A percentile compares a stretch with the other conserved stretches of the same genome.
These are phyloP conservation scores for Claviceps arundinis DNA, from an alignment of 2,329 filamentous ascomycete genomes.

Conservation along the genomic window DNA sequence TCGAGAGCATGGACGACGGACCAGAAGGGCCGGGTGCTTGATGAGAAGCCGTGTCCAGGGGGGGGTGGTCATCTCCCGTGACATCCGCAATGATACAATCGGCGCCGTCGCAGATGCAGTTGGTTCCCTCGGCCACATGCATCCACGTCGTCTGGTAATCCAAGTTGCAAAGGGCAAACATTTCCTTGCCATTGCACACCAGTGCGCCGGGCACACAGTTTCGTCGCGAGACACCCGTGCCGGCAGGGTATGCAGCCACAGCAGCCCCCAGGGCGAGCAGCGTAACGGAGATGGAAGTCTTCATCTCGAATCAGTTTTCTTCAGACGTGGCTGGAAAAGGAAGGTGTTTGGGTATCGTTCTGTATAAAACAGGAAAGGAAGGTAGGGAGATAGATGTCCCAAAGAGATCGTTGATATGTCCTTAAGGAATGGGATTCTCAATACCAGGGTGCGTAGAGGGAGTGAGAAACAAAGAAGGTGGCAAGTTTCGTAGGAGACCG, in stretches of 20 bases:
- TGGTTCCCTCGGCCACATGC: not conserved
- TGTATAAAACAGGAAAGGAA: no score
- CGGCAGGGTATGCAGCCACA: slow-evolving; percentile 1
- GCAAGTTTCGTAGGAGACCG: no score
- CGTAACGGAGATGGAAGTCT: not conserved
- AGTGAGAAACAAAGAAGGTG: no score
- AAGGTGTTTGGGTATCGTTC: no score
- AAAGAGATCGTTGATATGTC: no score
- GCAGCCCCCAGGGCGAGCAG: not conserved
- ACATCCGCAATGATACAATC: not conserved
- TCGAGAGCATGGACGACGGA: not conserved
- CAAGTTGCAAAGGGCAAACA: slow-evolving; percentile 1
- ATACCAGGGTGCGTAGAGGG: not conserved
- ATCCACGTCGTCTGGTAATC: not conserved
- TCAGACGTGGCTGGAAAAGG: no score
- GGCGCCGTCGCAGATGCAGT: not conserved
- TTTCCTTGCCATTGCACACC: slow-evolving; percentile 1
- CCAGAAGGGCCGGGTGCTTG: not conserved
- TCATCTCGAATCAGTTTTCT: not conserved
- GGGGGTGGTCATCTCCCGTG: not conserved
- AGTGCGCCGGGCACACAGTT: slow-evolving; percentile 1
- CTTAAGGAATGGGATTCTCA: not conserved
- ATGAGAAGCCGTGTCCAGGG: not conserved
- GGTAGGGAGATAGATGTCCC: no score
- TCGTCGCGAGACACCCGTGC: not conserved